Percentiles rank a stretch among this genome's conserved stretches.
phyloP scores from a whole-genome alignment of 2,329 filamentous ascomycete genomes.

The Penicillium corylophilum region DNA sequence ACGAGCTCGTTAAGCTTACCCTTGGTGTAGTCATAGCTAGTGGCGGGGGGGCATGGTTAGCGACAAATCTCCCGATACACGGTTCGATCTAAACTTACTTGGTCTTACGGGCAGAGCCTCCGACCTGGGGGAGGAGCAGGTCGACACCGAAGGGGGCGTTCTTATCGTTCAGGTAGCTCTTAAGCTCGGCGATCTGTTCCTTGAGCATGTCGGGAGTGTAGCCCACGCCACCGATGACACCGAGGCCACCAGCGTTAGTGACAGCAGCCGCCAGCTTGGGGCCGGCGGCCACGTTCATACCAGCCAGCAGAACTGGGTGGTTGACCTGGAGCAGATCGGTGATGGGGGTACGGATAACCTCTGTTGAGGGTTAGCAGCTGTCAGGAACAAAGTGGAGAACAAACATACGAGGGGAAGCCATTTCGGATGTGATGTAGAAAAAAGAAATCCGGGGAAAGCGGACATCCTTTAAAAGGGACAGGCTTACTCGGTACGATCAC shows the following conservation, averaged over 20 bases:
- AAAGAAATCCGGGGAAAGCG: slow-evolving; percentile 21
- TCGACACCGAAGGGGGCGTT: slow-evolving; percentile 95
- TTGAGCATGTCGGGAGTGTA: slow-evolving; percentile 97
- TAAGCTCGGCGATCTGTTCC: slow-evolving; percentile 93
- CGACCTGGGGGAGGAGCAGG: slow-evolving; percentile 88
- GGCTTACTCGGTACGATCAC: slow-evolving; percentile 4
- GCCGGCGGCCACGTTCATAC: slow-evolving; percentile 98
- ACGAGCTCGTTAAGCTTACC: slow-evolving; percentile 91
- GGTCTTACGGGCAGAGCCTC: slow-evolving; percentile 90
- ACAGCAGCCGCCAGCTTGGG: slow-evolving; percentile 95
- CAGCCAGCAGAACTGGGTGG: slow-evolving; percentile 90
- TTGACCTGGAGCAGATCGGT: slow-evolving; percentile 98
- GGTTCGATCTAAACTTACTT: slow-evolving; percentile 58
- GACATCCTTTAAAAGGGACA: slow-evolving; percentile 19
- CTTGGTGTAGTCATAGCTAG: slow-evolving; percentile 98
- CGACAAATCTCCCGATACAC: background rate
- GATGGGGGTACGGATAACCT: slow-evolving; percentile 84
- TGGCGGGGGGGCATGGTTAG: slow-evolving; percentile 14
- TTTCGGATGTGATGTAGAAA: slow-evolving; percentile 36
- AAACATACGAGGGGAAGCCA: slow-evolving; percentile 77
- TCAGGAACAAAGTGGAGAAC: background rate
- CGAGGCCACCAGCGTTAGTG: slow-evolving; percentile 92
- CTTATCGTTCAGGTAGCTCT: slow-evolving; percentile 83
- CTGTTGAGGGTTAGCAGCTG: slow-evolving; percentile 44
- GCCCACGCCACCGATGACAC: slow-evolving; percentile 86